Evolutionary conservation across 805 yeast genomes (phyloP).

Genomic region (Candida jianshihensis): DNA sequence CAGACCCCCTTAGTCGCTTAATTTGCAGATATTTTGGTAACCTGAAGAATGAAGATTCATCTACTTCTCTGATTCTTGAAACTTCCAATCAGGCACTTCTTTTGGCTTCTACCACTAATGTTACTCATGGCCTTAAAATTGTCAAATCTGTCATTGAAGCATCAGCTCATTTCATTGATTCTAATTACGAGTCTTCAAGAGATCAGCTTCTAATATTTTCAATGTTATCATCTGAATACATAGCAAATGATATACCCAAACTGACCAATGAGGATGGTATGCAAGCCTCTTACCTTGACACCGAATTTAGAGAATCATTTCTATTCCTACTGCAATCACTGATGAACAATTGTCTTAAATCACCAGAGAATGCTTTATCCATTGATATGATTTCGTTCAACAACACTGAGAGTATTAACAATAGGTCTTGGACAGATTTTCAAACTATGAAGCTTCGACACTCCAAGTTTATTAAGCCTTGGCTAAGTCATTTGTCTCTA

Average conservation of each 20-base stretch:
- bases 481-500: constrained; percentile 36
- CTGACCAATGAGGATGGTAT: constrained; percentile 16
- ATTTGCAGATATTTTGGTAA: constrained; percentile 16
- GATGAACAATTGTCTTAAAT: constrained; percentile 2
- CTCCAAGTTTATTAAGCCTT: constrained; percentile 19
- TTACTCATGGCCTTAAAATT: constrained; percentile 30
- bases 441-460: constrained; percentile 5
- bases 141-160: constrained; percentile 33
- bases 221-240: constrained; percentile 35
- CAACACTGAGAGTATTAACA: neutral
- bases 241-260: constrained; percentile 22
- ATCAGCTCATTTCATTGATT: constrained; percentile 28
- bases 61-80: constrained; percentile 30
- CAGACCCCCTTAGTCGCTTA: constrained; percentile 13
- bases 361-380: constrained; percentile 1
- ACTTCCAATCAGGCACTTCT: constrained; percentile 40
- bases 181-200: constrained; percentile 36
- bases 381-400: constrained; percentile 9
- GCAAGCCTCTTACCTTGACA: neutral
- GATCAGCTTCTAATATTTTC: constrained; percentile 39
- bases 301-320: constrained; percentile 8
- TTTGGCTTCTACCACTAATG: constrained; percentile 34
- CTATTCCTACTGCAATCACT: constrained; percentile 10
- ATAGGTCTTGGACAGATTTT: constrained; percentile 23
- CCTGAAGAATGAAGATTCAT: constrained; percentile 21